These are phyloP conservation scores for Hyaloscypha finlandica DNA, from an alignment of 495 filamentous ascomycete genomes.

Conservation along the genomic window DNA sequence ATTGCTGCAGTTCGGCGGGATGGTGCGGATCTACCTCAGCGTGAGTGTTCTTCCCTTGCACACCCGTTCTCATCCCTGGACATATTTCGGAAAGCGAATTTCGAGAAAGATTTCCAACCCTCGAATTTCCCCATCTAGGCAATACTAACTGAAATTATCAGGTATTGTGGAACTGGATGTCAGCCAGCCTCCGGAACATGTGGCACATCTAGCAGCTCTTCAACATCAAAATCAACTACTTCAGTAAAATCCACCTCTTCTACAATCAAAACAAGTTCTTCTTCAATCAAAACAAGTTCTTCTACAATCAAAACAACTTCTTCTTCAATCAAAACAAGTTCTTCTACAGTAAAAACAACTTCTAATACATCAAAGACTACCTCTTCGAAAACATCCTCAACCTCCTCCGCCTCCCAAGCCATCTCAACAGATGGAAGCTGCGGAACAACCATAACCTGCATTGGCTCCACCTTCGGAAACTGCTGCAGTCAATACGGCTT, in stretches of 20 bases:
- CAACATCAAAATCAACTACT: conserved; percentile 16
- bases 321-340: conserved; percentile 37
- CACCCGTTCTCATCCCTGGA: too few relatives aligned
- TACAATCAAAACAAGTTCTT: conserved; percentile 4
- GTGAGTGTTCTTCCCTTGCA: background rate
- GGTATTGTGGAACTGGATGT: conserved; percentile 28
- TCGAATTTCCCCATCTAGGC: background rate
- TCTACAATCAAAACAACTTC: conserved; percentile 39
- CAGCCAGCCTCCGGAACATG: conserved; percentile 23
- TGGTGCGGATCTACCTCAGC: conserved; percentile 20
- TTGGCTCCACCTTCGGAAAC: conserved; percentile 34
- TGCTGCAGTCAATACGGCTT: conserved; percentile 39
- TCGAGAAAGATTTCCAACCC: background rate
- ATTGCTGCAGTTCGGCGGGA: conserved; percentile 26
- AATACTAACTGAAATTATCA: background rate
- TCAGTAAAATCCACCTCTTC: conserved; percentile 13
- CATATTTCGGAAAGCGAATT: background rate
- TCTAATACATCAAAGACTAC: conserved; percentile 32
- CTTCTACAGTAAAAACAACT: conserved; percentile 49
- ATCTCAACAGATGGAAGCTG: conserved; percentile 22
- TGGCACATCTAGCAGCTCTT: background rate
- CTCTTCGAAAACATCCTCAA: background rate
- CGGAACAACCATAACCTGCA: conserved; percentile 27
- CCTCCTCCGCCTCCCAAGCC: conserved; percentile 10
- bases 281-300: conserved; percentile 40